A percentile compares a stretch with the other conserved stretches of the same genome.
phyloP scores from a whole-genome alignment of 2,329 filamentous ascomycete species.

The Claviceps sp. region DNA sequence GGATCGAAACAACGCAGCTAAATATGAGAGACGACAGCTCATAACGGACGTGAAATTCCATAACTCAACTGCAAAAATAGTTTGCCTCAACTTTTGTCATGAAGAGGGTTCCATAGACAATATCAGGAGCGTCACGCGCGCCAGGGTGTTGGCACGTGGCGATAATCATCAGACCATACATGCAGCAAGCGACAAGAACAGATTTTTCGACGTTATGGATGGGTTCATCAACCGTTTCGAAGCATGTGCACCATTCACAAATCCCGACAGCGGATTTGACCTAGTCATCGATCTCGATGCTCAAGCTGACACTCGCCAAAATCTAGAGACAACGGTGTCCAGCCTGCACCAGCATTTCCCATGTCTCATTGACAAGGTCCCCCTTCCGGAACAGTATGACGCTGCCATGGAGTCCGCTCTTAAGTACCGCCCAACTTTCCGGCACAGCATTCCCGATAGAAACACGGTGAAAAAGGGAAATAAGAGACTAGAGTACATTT shows the following conservation, averaged over 20 bases:
- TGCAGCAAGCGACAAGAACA: conserved; percentile 56
- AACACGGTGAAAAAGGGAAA: conserved; percentile 19
- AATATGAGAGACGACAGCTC: conserved; percentile 75
- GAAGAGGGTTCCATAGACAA: conserved; percentile 59
- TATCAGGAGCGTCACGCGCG: conserved; percentile 61
- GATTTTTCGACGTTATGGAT: conserved; percentile 87
- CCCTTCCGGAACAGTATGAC: conserved; percentile 62
- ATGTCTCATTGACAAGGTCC: conserved; percentile 57
- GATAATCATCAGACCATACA: conserved; percentile 98
- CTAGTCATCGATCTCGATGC: conserved; percentile 75
- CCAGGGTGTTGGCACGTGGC: conserved; percentile 69
- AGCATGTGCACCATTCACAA: conserved; percentile 47
- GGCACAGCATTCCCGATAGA: conserved; percentile 55
- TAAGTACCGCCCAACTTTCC: conserved; percentile 63
- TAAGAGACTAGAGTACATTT: conserved; percentile 45
- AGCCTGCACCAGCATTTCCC: conserved; percentile 68
- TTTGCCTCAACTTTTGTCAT: conserved; percentile 83
- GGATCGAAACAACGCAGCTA: conserved; percentile 88
- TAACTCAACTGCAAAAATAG: conserved; percentile 52
- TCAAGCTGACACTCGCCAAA: conserved; percentile 60
- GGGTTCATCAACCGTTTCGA: conserved; percentile 83
- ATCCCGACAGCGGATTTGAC: conserved; percentile 76
- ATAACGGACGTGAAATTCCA: conserved; percentile 60
- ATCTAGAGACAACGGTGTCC: conserved; percentile 66
- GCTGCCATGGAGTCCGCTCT: conserved; percentile 62